Percentiles rank a stretch among this genome's conserved stretches.
Conservation (phyloP, 768 basidiomycete genomes). For the Rhodotorula graminis region DNA sequence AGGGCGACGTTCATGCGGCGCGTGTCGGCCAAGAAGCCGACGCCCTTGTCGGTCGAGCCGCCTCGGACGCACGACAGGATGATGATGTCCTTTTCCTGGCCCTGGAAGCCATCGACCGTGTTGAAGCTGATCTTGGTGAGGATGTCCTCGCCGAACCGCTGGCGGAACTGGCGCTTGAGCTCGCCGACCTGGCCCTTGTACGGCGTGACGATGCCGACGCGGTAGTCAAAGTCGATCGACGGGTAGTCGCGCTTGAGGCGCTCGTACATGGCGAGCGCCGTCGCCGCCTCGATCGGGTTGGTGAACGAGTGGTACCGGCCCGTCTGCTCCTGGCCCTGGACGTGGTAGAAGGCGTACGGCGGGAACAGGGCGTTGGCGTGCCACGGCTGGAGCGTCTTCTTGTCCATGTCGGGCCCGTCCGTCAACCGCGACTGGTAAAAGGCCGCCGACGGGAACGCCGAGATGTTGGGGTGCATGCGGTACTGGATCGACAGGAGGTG, state of each 20-base stretch:
- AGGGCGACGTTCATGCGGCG: conserved; percentile 94
- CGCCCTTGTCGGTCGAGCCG: conserved; percentile 65
- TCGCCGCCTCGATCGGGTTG: conserved; percentile 68
- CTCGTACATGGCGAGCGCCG: conserved; percentile 71
- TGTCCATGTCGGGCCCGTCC: conserved; percentile 84
- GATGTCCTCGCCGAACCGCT: conserved; percentile 67
- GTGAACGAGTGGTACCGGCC: conserved; percentile 67
- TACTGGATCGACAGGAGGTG: conserved; percentile 98
- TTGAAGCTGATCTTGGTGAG: conserved; percentile 78
- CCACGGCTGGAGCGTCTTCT: conserved; percentile 79
- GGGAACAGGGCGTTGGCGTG: conserved; percentile 55
- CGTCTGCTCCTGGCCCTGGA: conserved; percentile 62
- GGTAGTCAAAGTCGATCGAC: conserved; percentile 48
- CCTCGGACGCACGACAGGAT: conserved; percentile 95
- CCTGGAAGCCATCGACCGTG: conserved; percentile 94
- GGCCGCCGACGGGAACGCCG: conserved; percentile 73
- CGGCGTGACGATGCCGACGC: conserved; percentile 79
- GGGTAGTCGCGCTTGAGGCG: conserved; percentile 64
- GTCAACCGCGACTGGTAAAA: conserved; percentile 76
- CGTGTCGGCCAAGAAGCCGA: conserved; percentile 83
- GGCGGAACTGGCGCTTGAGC: conserved; percentile 63
- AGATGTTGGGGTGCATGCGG: conserved; percentile 98
- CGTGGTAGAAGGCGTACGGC: conserved; percentile 83
- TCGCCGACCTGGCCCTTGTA: conserved; percentile 83
- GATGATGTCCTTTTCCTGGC: conserved; percentile 97